phyloP scores from a whole-genome alignment of 331 rosid species.

The Pyracantha coccinea region DNA sequence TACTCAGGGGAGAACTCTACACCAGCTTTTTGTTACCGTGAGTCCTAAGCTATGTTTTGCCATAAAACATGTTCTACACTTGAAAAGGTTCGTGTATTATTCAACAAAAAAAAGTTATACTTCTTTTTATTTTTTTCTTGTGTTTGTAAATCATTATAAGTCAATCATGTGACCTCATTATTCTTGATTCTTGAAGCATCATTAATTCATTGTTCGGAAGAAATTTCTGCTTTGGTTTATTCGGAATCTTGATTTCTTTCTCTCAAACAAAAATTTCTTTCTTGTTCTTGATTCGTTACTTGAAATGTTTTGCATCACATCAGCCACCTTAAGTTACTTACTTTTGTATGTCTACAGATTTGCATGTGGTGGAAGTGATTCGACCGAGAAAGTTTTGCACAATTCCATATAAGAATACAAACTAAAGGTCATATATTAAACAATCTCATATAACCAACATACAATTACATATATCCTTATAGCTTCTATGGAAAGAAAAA shows the following conservation, averaged over 20 bases:
- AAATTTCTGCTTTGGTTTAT: not conserved
- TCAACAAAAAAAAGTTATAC: not conserved
- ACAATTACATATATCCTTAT: too few relatives aligned
- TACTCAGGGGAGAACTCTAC: slow-evolving; percentile 22
- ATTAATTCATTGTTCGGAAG: not conserved
- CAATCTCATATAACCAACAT: too few relatives aligned
- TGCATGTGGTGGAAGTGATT: slow-evolving; percentile 20
- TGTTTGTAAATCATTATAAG: not conserved
- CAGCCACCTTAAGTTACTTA: not conserved
- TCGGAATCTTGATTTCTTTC: not conserved
- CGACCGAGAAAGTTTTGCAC: not conserved
- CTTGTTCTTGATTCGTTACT: not conserved
- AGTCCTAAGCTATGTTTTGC: slow-evolving; percentile 57
- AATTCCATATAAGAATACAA: too few relatives aligned
- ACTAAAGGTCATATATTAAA: too few relatives aligned
- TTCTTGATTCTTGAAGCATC: not conserved
- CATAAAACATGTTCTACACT: slow-evolving; percentile 37
- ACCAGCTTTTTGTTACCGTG: slow-evolving; percentile 60
- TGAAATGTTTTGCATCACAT: not conserved
- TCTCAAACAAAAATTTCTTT: not conserved
- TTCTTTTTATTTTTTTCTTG: not conserved
- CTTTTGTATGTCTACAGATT: slow-evolving; percentile 21
- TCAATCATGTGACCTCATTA: not conserved
- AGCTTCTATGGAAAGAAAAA: too few relatives aligned
- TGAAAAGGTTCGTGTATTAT: slow-evolving; percentile 31